Base-by-base conservation (phyloP, 768 basidiomycete genomes). In the Rubroboletus pulcherrimus region DNA sequence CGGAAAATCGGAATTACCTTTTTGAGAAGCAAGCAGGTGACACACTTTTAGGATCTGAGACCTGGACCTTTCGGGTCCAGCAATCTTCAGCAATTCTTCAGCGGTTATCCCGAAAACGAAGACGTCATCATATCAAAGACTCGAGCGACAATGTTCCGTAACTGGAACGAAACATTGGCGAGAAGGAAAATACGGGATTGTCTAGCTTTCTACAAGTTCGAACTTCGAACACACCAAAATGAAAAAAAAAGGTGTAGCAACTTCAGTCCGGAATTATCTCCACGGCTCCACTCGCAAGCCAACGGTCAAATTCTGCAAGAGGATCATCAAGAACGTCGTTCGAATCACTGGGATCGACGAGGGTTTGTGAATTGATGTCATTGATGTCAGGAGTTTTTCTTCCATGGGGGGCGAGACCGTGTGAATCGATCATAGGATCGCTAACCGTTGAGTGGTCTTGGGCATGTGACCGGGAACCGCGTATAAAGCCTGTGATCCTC, bases 221-320 rank as follows among this genome's bases (percentile, higher is more conserved):
- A 34, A 40, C 30, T 54, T 21, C 38, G 1, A 34, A 40, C 30
- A 21, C 38, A 29, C 8, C 38, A 26, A 30, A 38, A 2, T 26
- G 3, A 26, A 51, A 17, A 38, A 33, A 26, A 38, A 11, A 7
- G 19, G 21, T 17, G 21, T 11, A 37, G 30, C 19, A 1, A 24
- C 39, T 12, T 64, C 50, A 71, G 43, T 71, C 60, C 7, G 62
- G 38, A 34, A 80, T 53, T 52, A 87, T 81, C 41, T 81, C 77
- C 1, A 89, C 81, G 4, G 81, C 78, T 30, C 79, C 85, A 63
- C 87, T 87, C 31, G 80, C 74, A 61, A 90, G 67, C 85, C 85
- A 91, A 43, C 76, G 81, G 56, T 88, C 84, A 30, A 91, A 75
- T 58, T 86, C 85, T 5, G 80, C 84, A 47, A 87, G 76, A 48